Base-by-base conservation (phyloP, 805 yeast genomes). In the Candida adriatica region DNA sequence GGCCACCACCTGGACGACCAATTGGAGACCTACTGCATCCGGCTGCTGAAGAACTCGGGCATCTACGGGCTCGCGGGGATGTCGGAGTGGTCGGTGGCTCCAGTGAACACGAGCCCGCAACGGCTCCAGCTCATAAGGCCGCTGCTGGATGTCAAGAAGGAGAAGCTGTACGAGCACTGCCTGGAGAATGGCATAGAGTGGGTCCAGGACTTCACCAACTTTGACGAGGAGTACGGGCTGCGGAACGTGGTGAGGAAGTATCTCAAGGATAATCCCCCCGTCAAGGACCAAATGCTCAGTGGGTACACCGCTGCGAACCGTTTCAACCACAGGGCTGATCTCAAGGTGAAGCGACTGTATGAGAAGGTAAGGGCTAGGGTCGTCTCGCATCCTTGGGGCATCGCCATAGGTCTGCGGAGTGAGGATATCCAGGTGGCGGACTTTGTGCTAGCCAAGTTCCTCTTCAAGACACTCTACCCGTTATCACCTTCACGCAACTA, bases 1-100 rank as follows among this genome's bases (percentile, higher is more conserved):
- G 94, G 81, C 1, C 94, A 84, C 45, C 83, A 75, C 42, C 46
- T 61, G 28, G 75, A 83, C 46, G 94, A 84, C 50, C 86, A 80
- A 45, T 33, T 78, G 10, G 94, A 84, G 46, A 79, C 90, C 0
- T 76, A 69, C 39, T 38, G 79, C 15, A 64, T 76, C 48, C 53
- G 94, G 21, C 56, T 80, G 30, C 31, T 58, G 2, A 33, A 53
- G 2, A 64, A 67, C 18, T 65, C 73, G 23, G 56, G 70, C 0
- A 33, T 69, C n/a, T 61, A 66, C 51, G 94, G 94, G 0, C 58
- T 80, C 7, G 60, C 64, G 1, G 81, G 85, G 0, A 75, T 80
- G 63, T 48, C 45, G 22, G 42, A 47, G 3, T 18, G 34, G 21
- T 22, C 47, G 5, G 42, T 39, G 24, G 47, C 53, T 7, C 41